phyloP scores from a whole-genome alignment of 352 stramenopile genomes.

The Phytophthora niederhauseri region DNA sequence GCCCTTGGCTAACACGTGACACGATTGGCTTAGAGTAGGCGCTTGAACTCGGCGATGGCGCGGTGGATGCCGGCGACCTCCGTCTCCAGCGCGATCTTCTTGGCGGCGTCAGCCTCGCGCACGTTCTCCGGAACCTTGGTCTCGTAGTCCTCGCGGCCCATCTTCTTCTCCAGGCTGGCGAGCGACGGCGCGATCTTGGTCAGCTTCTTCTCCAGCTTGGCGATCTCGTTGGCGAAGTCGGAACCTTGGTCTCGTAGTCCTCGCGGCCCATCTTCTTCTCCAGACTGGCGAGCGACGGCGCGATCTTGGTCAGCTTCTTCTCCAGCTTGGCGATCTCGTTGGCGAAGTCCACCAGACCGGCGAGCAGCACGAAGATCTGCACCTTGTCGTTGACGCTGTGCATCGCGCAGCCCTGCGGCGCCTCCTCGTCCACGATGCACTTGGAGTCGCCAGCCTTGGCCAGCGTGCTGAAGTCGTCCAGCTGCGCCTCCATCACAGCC shows the following conservation, averaged over 20 bases:
- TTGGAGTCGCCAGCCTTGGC: conserved; percentile 92
- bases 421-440: conserved; percentile 85
- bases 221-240: conserved; percentile 92
- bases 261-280: conserved; percentile 84
- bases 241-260: conserved; percentile 65
- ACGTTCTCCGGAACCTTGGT: conserved; percentile 85
- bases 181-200: conserved; percentile 81
- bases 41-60: conserved; percentile 81
- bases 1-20: conserved; percentile 2
- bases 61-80: conserved; percentile 81
- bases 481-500: conserved; percentile 76
- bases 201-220: conserved; percentile 91
- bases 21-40: conserved; percentile 55
- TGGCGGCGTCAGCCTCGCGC: conserved; percentile 75
- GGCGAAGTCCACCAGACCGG: conserved; percentile 85
- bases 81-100: conserved; percentile 82
- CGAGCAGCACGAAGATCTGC: conserved; percentile 89
- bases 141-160: conserved; percentile 75
- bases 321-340: conserved; percentile 92
- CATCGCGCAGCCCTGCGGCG: conserved; percentile 91
- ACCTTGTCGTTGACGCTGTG: conserved; percentile 95
- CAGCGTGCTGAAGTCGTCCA: conserved; percentile 96
- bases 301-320: conserved; percentile 89
- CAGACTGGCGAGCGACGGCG: conserved; percentile 71
- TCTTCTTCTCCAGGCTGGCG: conserved; percentile 82